Percentiles rank a stretch among this genome's conserved stretches.
phyloP scores from a whole-genome alignment of 2,329 filamentous ascomycete genomes.

The Tympanopsis confertula region DNA sequence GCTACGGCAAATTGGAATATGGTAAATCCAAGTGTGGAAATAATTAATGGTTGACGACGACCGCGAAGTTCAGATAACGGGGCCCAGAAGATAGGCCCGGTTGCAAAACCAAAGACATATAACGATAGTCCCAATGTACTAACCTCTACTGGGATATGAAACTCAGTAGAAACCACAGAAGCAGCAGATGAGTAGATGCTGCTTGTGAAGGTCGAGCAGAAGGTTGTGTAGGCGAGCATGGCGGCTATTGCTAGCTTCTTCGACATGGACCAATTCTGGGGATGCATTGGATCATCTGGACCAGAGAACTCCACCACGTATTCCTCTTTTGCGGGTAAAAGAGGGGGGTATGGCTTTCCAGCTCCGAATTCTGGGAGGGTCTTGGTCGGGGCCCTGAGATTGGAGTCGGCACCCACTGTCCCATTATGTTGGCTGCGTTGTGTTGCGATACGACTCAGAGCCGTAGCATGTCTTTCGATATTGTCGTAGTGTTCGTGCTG shows the following conservation, averaged over 20 bases:
- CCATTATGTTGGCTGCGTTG: neutral
- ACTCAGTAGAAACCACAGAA: constrained; percentile 23
- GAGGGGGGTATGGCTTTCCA: constrained; percentile 39
- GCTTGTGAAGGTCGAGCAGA: constrained; percentile 35
- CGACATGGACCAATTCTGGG: constrained; percentile 50
- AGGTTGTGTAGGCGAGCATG: constrained; percentile 37
- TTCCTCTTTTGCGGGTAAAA: constrained; percentile 36
- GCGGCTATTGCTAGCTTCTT: constrained; percentile 43
- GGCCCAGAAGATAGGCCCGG: constrained; percentile 36
- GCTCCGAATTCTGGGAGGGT: constrained; percentile 36
- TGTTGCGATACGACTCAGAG: constrained; percentile 20
- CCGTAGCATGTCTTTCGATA: constrained; percentile 22
- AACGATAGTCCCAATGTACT: constrained; percentile 27
- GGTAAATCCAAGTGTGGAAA: constrained; percentile 29
- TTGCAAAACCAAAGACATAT: constrained; percentile 34
- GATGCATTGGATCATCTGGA: constrained; percentile 48
- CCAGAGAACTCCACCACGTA: constrained; percentile 52
- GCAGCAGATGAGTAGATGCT: constrained; percentile 38
- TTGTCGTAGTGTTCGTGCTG: constrained; percentile 10
- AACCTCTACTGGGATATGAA: constrained; percentile 28
- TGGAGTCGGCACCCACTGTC: constrained; percentile 4
- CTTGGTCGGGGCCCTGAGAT: constrained; percentile 22
- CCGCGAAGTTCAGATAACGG: constrained; percentile 38
- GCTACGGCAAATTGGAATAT: constrained; percentile 31
- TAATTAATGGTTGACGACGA: constrained; percentile 22